Percentiles rank a stretch among this genome's conserved stretches.
These are phyloP conservation scores for Scytalidium lignicola DNA, from an alignment of 2,329 filamentous ascomycete species.

Conservation along the genomic window DNA sequence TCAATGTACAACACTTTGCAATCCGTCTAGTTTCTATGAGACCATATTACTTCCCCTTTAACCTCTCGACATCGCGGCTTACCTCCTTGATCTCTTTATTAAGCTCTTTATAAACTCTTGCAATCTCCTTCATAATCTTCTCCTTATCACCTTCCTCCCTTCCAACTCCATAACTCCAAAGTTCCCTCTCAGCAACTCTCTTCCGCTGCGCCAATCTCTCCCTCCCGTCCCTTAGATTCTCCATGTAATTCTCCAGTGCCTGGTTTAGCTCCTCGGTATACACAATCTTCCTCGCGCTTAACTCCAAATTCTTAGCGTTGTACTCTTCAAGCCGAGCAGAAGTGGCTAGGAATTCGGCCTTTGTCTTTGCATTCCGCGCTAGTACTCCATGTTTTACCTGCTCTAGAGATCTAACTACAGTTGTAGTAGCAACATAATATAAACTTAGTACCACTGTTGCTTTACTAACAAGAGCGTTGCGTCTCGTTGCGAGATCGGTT, in stretches of 20 bases:
- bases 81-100: slow-evolving; percentile 23
- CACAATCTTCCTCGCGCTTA: slow-evolving; percentile 18
- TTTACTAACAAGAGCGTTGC: slow-evolving; percentile 28
- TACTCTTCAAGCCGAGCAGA: slow-evolving; percentile 11
- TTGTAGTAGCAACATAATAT: slow-evolving; percentile 17
- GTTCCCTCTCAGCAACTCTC: slow-evolving; percentile 17
- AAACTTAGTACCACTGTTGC: slow-evolving; percentile 20
- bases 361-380: slow-evolving; percentile 16
- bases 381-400: slow-evolving; percentile 22
- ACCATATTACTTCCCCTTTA: slow-evolving; percentile 11
- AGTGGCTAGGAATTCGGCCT: slow-evolving; percentile 14
- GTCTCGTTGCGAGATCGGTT: slow-evolving; percentile 30
- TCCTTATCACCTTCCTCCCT: slow-evolving; percentile 24
- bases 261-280: slow-evolving; percentile 22
- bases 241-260: slow-evolving; percentile 21
- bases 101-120: slow-evolving; percentile 26
- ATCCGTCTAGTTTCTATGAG: neutral
- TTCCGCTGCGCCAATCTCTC: slow-evolving; percentile 22
- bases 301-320: slow-evolving; percentile 12
- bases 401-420: slow-evolving; percentile 24
- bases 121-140: slow-evolving; percentile 27
- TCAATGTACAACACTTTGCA: neutral
- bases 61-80: slow-evolving; percentile 24
- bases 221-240: slow-evolving; percentile 20
- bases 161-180: slow-evolving; percentile 27